Conservation (phyloP, 208 protist species). For the Trypanosoma platydactyli region DNA sequence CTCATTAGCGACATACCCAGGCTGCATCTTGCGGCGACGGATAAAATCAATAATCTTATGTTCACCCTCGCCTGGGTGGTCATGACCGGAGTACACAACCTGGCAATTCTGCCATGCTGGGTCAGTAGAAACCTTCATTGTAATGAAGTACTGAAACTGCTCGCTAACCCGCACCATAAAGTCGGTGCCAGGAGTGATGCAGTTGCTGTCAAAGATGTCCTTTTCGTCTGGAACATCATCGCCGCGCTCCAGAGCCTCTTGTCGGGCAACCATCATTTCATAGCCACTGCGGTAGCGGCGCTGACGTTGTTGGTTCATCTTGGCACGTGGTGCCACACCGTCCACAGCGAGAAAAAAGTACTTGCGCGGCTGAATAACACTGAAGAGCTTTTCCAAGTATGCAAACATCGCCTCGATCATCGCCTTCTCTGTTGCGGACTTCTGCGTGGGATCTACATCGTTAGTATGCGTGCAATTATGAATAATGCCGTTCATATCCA, state of each 20-base stretch:
- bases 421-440: conserved; percentile 92
- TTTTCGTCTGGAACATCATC: conserved; percentile 81
- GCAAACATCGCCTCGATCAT: conserved; percentile 96
- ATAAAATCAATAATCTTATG: conserved; percentile 99
- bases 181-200: conserved; percentile 98
- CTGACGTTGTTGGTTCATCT: conserved; percentile 99
- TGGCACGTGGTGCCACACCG: conserved; percentile 98
- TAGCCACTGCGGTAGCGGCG: conserved; percentile 93
- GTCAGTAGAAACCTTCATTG: conserved; percentile 92
- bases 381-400: conserved; percentile 97
- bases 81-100: conserved; percentile 95
- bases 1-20: conserved; percentile 94
- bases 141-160: conserved; percentile 95
- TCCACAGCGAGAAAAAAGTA: conserved; percentile 98
- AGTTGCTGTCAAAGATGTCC: conserved; percentile 97
- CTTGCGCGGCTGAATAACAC: conserved; percentile 94
- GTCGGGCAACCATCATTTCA: conserved; percentile 85
- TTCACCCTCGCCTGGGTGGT: conserved; percentile 98
- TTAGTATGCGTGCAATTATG: conserved; percentile 98
- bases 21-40: conserved; percentile 89
- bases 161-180: conserved; percentile 96
- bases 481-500: conserved; percentile 99
- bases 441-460: conserved; percentile 80
- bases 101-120: conserved; percentile 91
- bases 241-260: conserved; percentile 63